Percentiles rank a stretch among this genome's conserved stretches.
These are phyloP conservation scores for Xanthoceras sorbifolium DNA, from an alignment of 345 rosid genomes.

Conservation along the genomic window DNA sequence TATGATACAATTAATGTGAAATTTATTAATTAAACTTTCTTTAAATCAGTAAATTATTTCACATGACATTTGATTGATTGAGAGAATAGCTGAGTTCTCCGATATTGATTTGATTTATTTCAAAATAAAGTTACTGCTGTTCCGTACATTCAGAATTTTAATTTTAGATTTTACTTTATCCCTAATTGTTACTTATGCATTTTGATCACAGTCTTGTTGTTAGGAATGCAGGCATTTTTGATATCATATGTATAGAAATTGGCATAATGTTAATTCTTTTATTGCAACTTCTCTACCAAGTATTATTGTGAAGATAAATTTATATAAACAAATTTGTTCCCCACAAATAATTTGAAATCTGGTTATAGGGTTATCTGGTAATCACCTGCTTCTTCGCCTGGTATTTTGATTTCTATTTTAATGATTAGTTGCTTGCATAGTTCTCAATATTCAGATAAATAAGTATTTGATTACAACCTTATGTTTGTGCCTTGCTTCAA, in stretches of 20 bases:
- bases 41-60: neutral
- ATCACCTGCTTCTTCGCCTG: neutral
- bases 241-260: neutral
- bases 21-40: neutral
- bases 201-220: neutral
- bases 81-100: neutral
- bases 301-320: neutral
- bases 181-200: neutral
- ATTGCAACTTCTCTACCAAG: neutral
- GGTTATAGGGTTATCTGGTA: neutral
- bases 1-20: neutral
- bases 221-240: neutral
- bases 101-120: neutral
- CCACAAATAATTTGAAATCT: neutral
- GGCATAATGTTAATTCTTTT: neutral
- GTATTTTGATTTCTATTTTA: neutral
- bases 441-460: neutral
- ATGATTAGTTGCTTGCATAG: neutral
- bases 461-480: conserved; percentile 1
- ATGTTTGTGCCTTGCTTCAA: neutral
- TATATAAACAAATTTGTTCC: neutral
- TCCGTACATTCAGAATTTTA: neutral
- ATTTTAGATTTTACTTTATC: neutral
- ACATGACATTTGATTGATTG: neutral
- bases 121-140: neutral